These are phyloP conservation scores for Schwanniomyces yamadae DNA, from an alignment of 805 yeast genomes.

Conservation along the genomic window DNA sequence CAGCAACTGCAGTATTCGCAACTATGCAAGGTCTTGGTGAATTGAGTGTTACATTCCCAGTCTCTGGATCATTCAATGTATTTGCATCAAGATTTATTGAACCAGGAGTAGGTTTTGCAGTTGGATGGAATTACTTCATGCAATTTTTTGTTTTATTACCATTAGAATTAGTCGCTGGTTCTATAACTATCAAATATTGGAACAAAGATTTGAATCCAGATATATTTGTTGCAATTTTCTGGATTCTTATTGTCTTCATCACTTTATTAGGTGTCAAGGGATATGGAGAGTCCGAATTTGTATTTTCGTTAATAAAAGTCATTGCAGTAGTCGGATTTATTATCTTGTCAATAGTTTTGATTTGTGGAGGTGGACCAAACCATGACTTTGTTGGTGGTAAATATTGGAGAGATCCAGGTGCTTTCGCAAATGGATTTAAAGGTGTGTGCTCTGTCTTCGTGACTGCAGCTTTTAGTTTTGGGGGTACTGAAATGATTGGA, in stretches of 20 bases:
- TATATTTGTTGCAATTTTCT: slow-evolving; percentile 8
- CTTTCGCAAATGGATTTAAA: slow-evolving; percentile 33
- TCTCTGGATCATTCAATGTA: slow-evolving; percentile 62
- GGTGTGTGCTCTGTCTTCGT: slow-evolving; percentile 32
- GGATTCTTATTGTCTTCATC: slow-evolving; percentile 2
- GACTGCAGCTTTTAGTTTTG: slow-evolving; percentile 37
- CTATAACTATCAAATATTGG: slow-evolving; percentile 10
- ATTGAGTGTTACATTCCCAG: slow-evolving; percentile 58
- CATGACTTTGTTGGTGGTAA: slow-evolving; percentile 7
- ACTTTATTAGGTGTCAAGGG: slow-evolving; percentile 8
- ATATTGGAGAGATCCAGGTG: slow-evolving; percentile 10
- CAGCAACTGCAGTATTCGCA: slow-evolving; percentile 54
- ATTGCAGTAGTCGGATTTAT: slow-evolving; percentile 5
- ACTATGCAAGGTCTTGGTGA: slow-evolving; percentile 57
- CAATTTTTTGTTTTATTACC: slow-evolving; percentile 6
- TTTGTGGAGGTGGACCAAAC: slow-evolving; percentile 9
- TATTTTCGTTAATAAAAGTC: slow-evolving; percentile 6
- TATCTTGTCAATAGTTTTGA: slow-evolving; percentile 24
- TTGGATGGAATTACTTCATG: slow-evolving; percentile 30
- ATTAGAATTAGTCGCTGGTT: slow-evolving; percentile 4
- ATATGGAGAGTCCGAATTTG: slow-evolving; percentile 11
- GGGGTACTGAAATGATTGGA: slow-evolving; percentile 11
- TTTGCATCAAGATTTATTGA: slow-evolving; percentile 61
- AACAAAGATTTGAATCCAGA: slow-evolving; percentile 9
- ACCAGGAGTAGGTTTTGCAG: slow-evolving; percentile 56